Evolutionary conservation across 2,329 filamentous ascomycete genomes (phyloP).

Genomic region (Ophiocordyceps camponoti-leonardi): DNA sequence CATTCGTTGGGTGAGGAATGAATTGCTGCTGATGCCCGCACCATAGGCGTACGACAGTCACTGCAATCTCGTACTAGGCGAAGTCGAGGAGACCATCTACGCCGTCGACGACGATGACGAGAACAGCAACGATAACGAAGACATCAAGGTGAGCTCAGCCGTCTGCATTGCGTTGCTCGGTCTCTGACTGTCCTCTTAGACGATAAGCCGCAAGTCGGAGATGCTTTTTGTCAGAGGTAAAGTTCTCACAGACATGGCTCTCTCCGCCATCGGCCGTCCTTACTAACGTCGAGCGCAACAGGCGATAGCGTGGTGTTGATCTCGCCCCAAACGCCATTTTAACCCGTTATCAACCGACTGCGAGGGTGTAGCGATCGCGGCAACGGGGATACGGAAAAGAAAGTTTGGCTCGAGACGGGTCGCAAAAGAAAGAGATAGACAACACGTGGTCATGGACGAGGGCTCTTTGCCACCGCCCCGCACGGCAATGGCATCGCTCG

Average conservation of each 20-base stretch:
- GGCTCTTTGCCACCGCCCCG: neutral
- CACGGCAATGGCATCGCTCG: neutral
- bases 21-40: slow-evolving; percentile 1
- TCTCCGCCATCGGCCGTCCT: neutral
- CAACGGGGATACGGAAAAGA: neutral
- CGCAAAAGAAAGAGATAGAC: neutral
- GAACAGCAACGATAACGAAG: slow-evolving; percentile 40
- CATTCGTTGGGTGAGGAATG: neutral
- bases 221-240: slow-evolving; percentile 96
- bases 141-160: slow-evolving; percentile 41
- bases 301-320: slow-evolving; percentile 60
- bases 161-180: neutral
- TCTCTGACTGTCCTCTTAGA: slow-evolving; percentile 34
- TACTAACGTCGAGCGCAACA: slow-evolving; percentile 16
- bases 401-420: neutral
- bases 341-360: slow-evolving; percentile 2
- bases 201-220: slow-evolving; percentile 89
- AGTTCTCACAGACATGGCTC: slow-evolving; percentile 9
- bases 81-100: slow-evolving; percentile 96
- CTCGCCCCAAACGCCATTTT: slow-evolving; percentile 39
- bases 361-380: neutral
- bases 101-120: slow-evolving; percentile 80
- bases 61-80: slow-evolving; percentile 89
- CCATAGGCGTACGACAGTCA: slow-evolving; percentile 89
- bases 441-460: neutral